Conservation (phyloP, 306 rosid species). For the Castanospermum australe region DNA sequence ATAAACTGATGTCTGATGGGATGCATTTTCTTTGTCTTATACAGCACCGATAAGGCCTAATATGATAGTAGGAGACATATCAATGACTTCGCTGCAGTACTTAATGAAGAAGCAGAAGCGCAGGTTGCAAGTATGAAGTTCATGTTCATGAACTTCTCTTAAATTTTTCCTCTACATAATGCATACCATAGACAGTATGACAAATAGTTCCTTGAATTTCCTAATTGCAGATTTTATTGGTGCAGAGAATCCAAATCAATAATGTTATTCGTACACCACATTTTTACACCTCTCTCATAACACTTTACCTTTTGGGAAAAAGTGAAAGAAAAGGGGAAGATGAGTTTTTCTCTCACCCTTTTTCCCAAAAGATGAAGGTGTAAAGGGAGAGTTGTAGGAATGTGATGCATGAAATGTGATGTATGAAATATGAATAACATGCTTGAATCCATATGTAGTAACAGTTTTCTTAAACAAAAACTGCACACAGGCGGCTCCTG, state of each 20-base stretch:
- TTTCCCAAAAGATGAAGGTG: no score
- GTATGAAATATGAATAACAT: no score
- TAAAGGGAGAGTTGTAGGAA: no score
- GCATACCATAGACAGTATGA: neutral
- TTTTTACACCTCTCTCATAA: no score
- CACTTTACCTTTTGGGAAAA: no score
- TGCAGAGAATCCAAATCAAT: constrained; percentile 45
- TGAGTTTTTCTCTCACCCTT: no score
- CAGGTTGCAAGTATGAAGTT: constrained; percentile 34
- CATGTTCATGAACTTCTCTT: neutral
- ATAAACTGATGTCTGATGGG: neutral
- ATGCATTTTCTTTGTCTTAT: neutral
- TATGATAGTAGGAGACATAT: constrained; percentile 35
- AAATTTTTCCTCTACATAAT: neutral
- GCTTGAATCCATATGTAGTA: constrained; percentile 43
- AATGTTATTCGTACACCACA: no score
- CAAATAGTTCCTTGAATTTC: neutral
- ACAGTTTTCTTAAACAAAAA: constrained; percentile 43
- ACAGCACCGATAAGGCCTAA: constrained; percentile 33
- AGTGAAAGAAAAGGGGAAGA: no score
- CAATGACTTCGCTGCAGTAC: constrained; percentile 54
- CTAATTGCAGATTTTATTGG: neutral
- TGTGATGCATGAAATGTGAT: no score
- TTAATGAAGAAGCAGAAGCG: constrained; percentile 37
- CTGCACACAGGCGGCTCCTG: constrained; percentile 51